Percentiles rank a stretch among this genome's conserved stretches.
Conservation (phyloP, 2,329 filamentous ascomycete species). For the Stenocarpella maydis region DNA sequence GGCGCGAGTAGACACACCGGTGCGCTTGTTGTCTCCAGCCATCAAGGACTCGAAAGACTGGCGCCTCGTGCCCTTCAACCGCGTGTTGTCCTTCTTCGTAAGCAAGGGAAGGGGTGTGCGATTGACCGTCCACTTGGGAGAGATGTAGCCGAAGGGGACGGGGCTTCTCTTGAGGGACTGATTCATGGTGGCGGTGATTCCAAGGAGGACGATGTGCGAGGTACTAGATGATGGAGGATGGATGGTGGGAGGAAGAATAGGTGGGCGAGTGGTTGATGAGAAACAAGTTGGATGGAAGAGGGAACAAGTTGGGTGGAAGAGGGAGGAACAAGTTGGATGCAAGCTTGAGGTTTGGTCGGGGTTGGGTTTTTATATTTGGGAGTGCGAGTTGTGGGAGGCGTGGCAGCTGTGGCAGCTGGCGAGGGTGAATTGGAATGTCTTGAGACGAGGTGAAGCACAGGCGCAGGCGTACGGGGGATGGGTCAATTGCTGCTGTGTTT, state of each 20-base stretch:
- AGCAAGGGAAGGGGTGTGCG: too few species aligned
- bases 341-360: neutral
- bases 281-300: too few species aligned
- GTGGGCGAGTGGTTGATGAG: too few species aligned
- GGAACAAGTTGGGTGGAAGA: too few species aligned
- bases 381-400: neutral
- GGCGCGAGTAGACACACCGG: too few species aligned
- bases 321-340: neutral
- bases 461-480: too few species aligned
- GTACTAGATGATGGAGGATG: neutral
- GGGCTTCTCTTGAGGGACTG: neutral
- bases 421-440: too few species aligned
- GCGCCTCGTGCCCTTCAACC: neutral
- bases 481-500: too few species aligned
- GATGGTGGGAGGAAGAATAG: neutral
- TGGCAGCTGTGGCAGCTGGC: too few species aligned
- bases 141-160: neutral
- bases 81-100: neutral
- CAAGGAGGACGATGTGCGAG: too few species aligned
- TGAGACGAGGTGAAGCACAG: neutral
- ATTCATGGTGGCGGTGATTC: neutral
- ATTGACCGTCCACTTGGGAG: neutral
- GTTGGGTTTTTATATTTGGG: neutral
- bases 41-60: too few species aligned
- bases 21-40: neutral